phyloP scores from a whole-genome alignment of 805 yeast species.

The Lipomyces yamadae region DNA sequence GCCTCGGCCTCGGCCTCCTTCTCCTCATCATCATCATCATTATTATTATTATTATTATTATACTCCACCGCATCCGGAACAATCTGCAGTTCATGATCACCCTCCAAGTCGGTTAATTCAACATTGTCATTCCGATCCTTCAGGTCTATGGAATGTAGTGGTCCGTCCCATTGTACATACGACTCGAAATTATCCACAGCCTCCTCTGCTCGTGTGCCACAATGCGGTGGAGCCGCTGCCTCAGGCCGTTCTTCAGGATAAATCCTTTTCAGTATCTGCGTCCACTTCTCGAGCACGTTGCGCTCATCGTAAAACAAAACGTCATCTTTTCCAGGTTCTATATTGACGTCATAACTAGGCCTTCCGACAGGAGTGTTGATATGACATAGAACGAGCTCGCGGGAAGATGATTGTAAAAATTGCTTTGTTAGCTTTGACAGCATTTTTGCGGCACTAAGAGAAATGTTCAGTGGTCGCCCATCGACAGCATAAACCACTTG shows the following conservation, averaged over 20 bases:
- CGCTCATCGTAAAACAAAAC: conserved; percentile 76
- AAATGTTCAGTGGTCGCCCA: conserved; percentile 69
- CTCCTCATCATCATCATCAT: not conserved
- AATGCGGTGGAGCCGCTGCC: not conserved
- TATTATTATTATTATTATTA: not conserved
- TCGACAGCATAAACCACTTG: conserved; percentile 63
- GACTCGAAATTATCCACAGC: not conserved
- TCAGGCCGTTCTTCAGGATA: conserved; percentile 5
- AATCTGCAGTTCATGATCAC: not conserved
- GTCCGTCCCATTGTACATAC: not conserved
- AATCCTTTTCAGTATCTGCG: conserved; percentile 7
- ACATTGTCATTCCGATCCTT: not conserved
- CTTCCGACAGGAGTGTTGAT: conserved; percentile 61
- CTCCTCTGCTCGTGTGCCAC: not conserved
- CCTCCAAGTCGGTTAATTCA: not conserved
- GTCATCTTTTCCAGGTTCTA: conserved; percentile 85
- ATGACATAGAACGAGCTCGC: conserved; percentile 75
- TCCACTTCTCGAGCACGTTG: conserved; percentile 61
- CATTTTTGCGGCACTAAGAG: conserved; percentile 54
- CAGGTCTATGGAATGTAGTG: not conserved
- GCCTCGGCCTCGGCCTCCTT: too few relatives aligned
- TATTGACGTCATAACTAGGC: conserved; percentile 67
- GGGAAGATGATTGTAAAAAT: conserved; percentile 59
- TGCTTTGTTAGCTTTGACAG: conserved; percentile 55
- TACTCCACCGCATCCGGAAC: not conserved